A percentile compares a stretch with the other conserved stretches of the same genome.
These are phyloP conservation scores for Rhizophagus sp. DNA, from an alignment of 192 early-diverging fungal species.

Conservation along the genomic window DNA sequence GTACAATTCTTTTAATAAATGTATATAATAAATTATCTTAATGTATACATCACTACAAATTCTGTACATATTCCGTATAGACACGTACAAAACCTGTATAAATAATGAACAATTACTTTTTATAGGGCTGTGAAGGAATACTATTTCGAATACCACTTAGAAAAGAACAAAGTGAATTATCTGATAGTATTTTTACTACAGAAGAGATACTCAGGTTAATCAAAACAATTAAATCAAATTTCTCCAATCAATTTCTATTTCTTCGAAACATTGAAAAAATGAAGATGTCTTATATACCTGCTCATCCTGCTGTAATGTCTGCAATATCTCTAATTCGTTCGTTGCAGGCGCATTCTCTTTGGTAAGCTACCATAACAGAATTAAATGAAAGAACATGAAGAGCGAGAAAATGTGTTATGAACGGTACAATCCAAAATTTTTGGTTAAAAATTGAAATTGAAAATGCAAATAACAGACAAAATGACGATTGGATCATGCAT, in stretches of 20 bases:
- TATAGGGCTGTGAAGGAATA: slow-evolving; percentile 21
- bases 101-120: too few species aligned
- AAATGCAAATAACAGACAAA: too few species aligned
- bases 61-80: too few species aligned
- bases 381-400: not conserved
- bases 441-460: not conserved
- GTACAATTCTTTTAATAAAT: too few species aligned
- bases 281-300: not conserved
- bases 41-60: too few species aligned
- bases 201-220: not conserved
- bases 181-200: not conserved
- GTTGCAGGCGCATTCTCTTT: not conserved
- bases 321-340: not conserved
- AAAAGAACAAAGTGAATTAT: slow-evolving; percentile 3
- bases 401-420: not conserved
- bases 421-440: not conserved
- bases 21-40: too few species aligned
- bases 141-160: slow-evolving; percentile 36
- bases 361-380: slow-evolving; percentile 2
- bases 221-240: not conserved
- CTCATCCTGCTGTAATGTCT: not conserved
- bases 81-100: too few species aligned
- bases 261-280: slow-evolving; percentile 20
- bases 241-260: slow-evolving; percentile 10
- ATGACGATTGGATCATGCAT: not conserved